phyloP scores from a whole-genome alignment of 2,329 filamentous ascomycete genomes.

The Neodidymelliopsis sp. region DNA sequence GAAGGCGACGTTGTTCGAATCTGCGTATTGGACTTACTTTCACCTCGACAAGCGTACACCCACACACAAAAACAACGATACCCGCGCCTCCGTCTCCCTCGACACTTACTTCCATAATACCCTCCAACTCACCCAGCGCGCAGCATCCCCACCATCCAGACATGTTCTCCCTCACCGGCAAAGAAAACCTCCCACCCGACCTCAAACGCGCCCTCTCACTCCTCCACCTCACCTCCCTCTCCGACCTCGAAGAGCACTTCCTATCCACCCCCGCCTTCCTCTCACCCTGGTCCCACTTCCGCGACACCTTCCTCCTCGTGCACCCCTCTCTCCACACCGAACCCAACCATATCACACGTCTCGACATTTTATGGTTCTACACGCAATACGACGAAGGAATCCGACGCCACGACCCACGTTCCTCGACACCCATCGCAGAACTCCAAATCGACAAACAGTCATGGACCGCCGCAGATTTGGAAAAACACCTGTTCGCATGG shows the following conservation, averaged over 20 bases:
- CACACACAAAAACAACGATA: no score
- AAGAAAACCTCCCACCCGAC: conserved; percentile 25
- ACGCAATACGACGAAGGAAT: conserved; percentile 40
- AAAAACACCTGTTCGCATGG: conserved; percentile 45
- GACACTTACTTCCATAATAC: neutral
- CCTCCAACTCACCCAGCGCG: neutral
- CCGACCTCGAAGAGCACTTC: conserved; percentile 39
- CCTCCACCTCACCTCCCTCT: conserved; percentile 28
- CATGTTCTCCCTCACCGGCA: conserved; percentile 21
- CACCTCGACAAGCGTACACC: no score
- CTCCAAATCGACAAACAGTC: conserved; percentile 35
- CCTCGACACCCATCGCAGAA: conserved; percentile 24
- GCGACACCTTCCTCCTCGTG: conserved; percentile 37
- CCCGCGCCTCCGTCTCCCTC: no score
- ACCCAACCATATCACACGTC: conserved; percentile 26
- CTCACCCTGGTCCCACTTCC: conserved; percentile 40
- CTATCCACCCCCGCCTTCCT: conserved; percentile 40
- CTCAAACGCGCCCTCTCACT: conserved; percentile 35
- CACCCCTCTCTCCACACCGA: conserved; percentile 20
- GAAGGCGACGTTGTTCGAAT: no score
- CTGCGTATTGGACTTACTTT: no score
- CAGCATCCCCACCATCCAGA: conserved; percentile 23
- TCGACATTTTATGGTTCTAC: conserved; percentile 43
- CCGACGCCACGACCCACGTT: conserved; percentile 36
- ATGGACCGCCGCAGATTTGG: conserved; percentile 38